These are phyloP conservation scores for Pilaira anomala DNA, from an alignment of 192 early-diverging fungal species.

Conservation along the genomic window DNA sequence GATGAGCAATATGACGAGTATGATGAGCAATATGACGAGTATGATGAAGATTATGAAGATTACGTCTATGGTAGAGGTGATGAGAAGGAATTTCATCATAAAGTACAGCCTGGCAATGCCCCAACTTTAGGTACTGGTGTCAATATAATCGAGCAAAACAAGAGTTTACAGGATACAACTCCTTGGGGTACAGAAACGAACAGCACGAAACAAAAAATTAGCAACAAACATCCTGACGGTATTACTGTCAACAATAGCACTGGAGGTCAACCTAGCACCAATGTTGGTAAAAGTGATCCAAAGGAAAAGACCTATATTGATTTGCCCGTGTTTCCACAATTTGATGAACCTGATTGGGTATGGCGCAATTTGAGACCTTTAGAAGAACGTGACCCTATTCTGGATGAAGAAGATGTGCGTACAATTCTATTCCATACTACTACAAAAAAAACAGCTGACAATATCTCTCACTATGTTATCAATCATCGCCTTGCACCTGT, in stretches of 20 bases:
- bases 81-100: not conserved
- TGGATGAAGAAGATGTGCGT: slow-evolving; percentile 14
- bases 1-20: not conserved
- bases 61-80: not conserved
- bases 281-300: not conserved
- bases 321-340: slow-evolving; percentile 12
- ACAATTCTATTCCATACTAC: slow-evolving; percentile 9
- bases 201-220: no score
- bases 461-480: slow-evolving; percentile 15
- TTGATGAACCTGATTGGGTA: slow-evolving; percentile 7
- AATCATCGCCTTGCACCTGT: slow-evolving; percentile 13
- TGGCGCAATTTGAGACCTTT: slow-evolving; percentile 16
- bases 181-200: no score
- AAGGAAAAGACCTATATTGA: not conserved
- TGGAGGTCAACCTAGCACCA: not conserved
- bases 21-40: not conserved
- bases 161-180: no score
- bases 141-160: not conserved
- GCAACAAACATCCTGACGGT: not conserved
- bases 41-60: not conserved
- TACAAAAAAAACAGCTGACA: not conserved
- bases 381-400: not conserved
- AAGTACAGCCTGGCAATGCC: not conserved
- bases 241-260: not conserved
- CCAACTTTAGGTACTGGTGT: not conserved